Base-by-base conservation (phyloP, 2,329 filamentous ascomycete genomes). In the Orbilia oligospora region DNA sequence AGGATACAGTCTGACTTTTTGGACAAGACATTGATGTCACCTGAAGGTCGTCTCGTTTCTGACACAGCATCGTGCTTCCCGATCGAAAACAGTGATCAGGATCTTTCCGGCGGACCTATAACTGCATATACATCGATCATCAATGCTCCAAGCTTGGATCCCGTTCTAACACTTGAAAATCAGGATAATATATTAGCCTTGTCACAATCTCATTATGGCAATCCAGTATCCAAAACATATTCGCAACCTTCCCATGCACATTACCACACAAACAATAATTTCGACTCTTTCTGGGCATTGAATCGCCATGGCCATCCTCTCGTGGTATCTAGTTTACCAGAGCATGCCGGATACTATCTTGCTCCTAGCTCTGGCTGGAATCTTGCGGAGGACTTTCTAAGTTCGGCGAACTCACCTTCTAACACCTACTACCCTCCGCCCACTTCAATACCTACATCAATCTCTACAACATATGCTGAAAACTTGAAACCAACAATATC, bases 81-180 rank as follows among this genome's bases (percentile, higher is more conserved):
- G 1, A 46, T 51, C 9, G 46, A 68, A 44, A 72, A 38, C 41
- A 65, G 22, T 16, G 63, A 78, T 27, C 53, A 48, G 2, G 67
- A 71, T 22, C 33, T 77, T 5, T 71, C 63, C 6, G 73, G 73
- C 0, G 73, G 63, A 1, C 58, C 73, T 27, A 65, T 78, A 14
- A 24, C 75, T 27, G 46, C 63, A 36, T 78, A 72, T 27, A 67
- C 75, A 56, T 78, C 75, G 5, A 72, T 78, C 8, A 63, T 78
- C 30, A 77, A 53, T 27, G 73, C 58, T 1, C 68, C 75, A 22
- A 46, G 22, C 46, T 30, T 72, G 41, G 75, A 78, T 22, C 75
- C 75, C 5, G 75, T 78, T 6, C 48, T 78, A 20, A 78, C 68
- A 10, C 41, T 78, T 3, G 75, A 78, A 36, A 72, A 78, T 53